phyloP scores from a whole-genome alignment of 1,139 yeast genomes.

The Kurtzmaniella quercitrusa region DNA sequence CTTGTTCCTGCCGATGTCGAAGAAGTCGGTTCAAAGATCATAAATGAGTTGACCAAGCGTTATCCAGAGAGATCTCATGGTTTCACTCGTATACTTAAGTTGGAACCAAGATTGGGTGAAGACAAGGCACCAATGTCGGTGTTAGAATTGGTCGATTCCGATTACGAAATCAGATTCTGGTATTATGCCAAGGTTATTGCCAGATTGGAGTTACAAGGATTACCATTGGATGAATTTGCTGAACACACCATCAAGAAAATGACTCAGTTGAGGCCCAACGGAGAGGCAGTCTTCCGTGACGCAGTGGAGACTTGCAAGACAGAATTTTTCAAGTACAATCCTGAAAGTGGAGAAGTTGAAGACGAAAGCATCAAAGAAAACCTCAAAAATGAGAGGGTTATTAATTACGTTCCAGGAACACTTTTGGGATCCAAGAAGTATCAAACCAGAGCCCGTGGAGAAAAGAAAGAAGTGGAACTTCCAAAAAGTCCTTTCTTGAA shows the following conservation, averaged over 20 bases:
- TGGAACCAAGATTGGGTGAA: constrained; percentile 80
- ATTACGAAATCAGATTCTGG: constrained; percentile 74
- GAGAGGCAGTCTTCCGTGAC: constrained; percentile 49
- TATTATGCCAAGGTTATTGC: constrained; percentile 78
- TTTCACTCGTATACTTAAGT: constrained; percentile 76
- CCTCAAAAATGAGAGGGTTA: constrained; percentile 32
- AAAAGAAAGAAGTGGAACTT: constrained; percentile 12
- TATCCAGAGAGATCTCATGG: constrained; percentile 66
- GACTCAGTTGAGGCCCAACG: constrained; percentile 42
- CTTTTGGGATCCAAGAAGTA: constrained; percentile 35
- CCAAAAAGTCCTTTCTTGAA: constrained; percentile 38
- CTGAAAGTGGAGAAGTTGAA: constrained; percentile 22
- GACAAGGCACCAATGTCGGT: constrained; percentile 92
- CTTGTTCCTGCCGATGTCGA: constrained; percentile 39
- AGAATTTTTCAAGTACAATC: constrained; percentile 45
- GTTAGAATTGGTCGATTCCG: constrained; percentile 76
- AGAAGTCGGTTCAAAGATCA: constrained; percentile 52
- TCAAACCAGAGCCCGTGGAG: constrained; percentile 28
- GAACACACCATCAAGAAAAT: constrained; percentile 53
- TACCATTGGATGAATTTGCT: constrained; percentile 61
- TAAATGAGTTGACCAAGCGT: constrained; percentile 60
- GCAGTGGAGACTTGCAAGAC: constrained; percentile 65
- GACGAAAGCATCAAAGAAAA: constrained; percentile 23
- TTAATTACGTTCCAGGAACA: constrained; percentile 24
- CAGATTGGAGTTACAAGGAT: constrained; percentile 63